These are phyloP conservation scores for Fusarium heterosporum DNA, from an alignment of 2,329 filamentous ascomycete species.

Conservation along the genomic window DNA sequence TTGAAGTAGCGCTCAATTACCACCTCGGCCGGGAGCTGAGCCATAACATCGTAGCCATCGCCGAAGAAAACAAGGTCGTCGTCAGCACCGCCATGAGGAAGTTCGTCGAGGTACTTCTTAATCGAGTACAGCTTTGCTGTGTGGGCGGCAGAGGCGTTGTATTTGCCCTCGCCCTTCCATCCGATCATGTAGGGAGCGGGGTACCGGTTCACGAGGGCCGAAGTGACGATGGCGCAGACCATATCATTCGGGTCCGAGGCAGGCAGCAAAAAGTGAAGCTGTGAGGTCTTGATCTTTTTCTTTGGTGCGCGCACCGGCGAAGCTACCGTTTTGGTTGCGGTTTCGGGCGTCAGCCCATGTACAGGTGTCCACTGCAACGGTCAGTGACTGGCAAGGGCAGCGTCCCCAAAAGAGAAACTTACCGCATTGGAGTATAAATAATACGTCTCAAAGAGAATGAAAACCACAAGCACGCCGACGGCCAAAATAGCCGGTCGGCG, in stretches of 20 bases:
- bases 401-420: neutral
- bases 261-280: constrained; percentile 55
- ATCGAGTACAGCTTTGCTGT: constrained; percentile 47
- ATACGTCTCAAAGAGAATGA: constrained; percentile 28
- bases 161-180: constrained; percentile 51
- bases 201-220: constrained; percentile 53
- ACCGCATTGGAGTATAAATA: constrained; percentile 24
- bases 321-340: constrained; percentile 17
- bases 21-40: constrained; percentile 73
- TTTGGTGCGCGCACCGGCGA: constrained; percentile 11
- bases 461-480: constrained; percentile 13
- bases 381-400: neutral
- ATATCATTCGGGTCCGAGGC: constrained; percentile 53
- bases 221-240: constrained; percentile 55
- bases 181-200: constrained; percentile 55
- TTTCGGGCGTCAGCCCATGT: constrained; percentile 16
- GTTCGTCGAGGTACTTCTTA: constrained; percentile 55
- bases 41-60: constrained; percentile 73
- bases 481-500: constrained; percentile 18
- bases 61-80: constrained; percentile 73
- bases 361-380: constrained; percentile 24
- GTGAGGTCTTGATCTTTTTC: constrained; percentile 44
- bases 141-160: constrained; percentile 29
- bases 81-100: constrained; percentile 51
- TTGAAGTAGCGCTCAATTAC: constrained; percentile 72